Evolutionary conservation across 169 alveolate species (phyloP), one percentile per base, ranked within the genome.

Genomic region (Neospora caninum): DNA sequence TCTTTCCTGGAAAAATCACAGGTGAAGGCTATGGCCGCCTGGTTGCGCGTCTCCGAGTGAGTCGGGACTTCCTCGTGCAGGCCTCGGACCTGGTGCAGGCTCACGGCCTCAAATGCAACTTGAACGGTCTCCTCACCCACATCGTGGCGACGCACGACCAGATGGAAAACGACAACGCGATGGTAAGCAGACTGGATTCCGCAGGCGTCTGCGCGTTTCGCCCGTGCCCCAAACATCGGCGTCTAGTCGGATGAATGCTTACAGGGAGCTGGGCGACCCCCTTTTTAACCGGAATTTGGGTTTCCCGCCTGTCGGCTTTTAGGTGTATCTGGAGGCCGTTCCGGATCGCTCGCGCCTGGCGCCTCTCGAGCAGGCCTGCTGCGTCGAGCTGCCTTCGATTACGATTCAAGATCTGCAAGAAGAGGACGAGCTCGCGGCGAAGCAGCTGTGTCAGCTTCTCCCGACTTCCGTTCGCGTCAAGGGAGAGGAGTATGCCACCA

Each of bases 291-390:
- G n/a, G n/a, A n/a, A n/a, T n/a, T n/a, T n/a, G n/a, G n/a, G n/a
- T n/a, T n/a, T n/a, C n/a, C n/a, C 58, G 58, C 58, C 58, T 13
- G 13, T 49, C 58, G 58, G 58, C 58, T 49, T 49, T 64, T 22
- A 78, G 86, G 86, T 78, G 86, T 78, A 78, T 78, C 45, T 78
- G 43, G 86, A 78, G 86, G 86, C 86, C 29, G 86, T 78, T 9
- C 86, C 86, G 27, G 86, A 78, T n/a, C 86, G 43, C 45, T 36
- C 86, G 39, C 86, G 86, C 4, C 45, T 78, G 49, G 31, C 86
- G 39, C 86, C 86, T 78, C 45, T 78, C 27, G 86, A 78, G 86
- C 86, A n/a, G 0, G 73, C n/a, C n/a, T 64, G 73, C n/a, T 64
- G 73, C 73, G n/a, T 64, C 73, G 73, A 64, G 73, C 73, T 64